Evolutionary conservation across 1,284 basidiomycete genomes (phyloP).

Genomic region (Cutaneotrichosporon cutaneum): DNA sequence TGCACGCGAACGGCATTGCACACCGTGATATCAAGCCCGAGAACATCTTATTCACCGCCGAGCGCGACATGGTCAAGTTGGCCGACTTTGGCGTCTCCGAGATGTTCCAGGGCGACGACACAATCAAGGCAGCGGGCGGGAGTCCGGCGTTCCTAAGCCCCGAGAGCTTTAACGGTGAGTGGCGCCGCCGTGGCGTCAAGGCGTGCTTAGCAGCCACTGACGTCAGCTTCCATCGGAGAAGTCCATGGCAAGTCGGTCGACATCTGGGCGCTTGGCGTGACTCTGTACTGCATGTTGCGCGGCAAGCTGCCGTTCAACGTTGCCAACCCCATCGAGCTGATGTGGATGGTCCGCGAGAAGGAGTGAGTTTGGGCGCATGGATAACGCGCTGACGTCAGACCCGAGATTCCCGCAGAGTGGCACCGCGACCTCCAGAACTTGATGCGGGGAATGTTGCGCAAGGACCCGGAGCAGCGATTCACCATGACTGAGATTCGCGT

Average conservation of each 20-base stretch:
- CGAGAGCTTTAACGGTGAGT: conserved; percentile 51
- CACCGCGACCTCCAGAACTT: conserved; percentile 44
- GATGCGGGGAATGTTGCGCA: conserved; percentile 50
- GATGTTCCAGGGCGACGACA: conserved; percentile 57
- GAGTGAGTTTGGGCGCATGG: conserved; percentile 41
- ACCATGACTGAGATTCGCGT: conserved; percentile 49
- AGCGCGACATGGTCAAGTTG: conserved; percentile 57
- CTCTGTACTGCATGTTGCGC: conserved; percentile 59
- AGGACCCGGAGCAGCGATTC: conserved; percentile 49
- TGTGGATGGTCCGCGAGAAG: conserved; percentile 55
- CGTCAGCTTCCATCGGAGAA: conserved; percentile 17
- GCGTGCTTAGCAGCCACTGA: no score
- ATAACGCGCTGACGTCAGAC: conserved; percentile 28
- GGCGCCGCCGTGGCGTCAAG: neutral
- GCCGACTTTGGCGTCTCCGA: conserved; percentile 62
- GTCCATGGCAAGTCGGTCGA: conserved; percentile 58
- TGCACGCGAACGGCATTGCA: conserved; percentile 59
- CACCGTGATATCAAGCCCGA: conserved; percentile 60
- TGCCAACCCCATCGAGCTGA: conserved; percentile 56
- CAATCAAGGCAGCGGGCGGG: conserved; percentile 54
- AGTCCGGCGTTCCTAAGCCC: conserved; percentile 61
- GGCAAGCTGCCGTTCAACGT: conserved; percentile 58
- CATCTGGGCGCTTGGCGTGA: conserved; percentile 60
- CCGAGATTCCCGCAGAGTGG: conserved; percentile 49
- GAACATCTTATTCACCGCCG: conserved; percentile 58